Evolutionary conservation across 2,329 filamentous ascomycete species (phyloP).

Genomic region (Arthrobotrys musiformis): DNA sequence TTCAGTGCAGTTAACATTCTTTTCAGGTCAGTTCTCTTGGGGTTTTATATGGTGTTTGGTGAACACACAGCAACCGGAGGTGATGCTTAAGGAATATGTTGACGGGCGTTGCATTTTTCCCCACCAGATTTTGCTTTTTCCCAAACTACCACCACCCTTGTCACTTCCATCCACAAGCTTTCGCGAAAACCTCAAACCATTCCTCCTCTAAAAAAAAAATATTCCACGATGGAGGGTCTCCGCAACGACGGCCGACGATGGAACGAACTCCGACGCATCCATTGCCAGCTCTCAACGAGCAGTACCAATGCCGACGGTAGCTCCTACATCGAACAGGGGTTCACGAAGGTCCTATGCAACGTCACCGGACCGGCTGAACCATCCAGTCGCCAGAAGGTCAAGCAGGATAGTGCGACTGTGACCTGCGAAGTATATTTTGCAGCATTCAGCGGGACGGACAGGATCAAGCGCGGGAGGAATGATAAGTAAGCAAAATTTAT

Average conservation of each 20-base stretch:
- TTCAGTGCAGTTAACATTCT: too few relatives aligned
- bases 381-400: constrained; percentile 65
- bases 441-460: constrained; percentile 86
- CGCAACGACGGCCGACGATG: constrained; percentile 78
- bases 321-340: constrained; percentile 94
- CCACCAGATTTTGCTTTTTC: too few relatives aligned
- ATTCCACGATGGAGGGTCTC: constrained; percentile 61
- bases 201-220: background rate
- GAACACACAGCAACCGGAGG: too few relatives aligned
- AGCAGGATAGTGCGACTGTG: constrained; percentile 72
- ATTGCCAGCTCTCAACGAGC: constrained; percentile 91
- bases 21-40: too few relatives aligned
- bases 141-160: background rate
- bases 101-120: too few relatives aligned
- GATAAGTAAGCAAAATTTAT: constrained; percentile 77
- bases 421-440: constrained; percentile 85
- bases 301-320: constrained; percentile 86
- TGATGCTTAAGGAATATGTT: too few relatives aligned
- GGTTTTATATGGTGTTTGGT: too few relatives aligned
- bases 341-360: constrained; percentile 95
- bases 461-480: constrained; percentile 77
- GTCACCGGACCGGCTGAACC: constrained; percentile 85
- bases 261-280: constrained; percentile 92
- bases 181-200: constrained; percentile 24
- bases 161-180: too few relatives aligned